Percentiles rank a stretch among this genome's conserved stretches.
Evolutionary conservation across 106 monocot genomes (phyloP).

Genomic region (Gastrodia elata): DNA sequence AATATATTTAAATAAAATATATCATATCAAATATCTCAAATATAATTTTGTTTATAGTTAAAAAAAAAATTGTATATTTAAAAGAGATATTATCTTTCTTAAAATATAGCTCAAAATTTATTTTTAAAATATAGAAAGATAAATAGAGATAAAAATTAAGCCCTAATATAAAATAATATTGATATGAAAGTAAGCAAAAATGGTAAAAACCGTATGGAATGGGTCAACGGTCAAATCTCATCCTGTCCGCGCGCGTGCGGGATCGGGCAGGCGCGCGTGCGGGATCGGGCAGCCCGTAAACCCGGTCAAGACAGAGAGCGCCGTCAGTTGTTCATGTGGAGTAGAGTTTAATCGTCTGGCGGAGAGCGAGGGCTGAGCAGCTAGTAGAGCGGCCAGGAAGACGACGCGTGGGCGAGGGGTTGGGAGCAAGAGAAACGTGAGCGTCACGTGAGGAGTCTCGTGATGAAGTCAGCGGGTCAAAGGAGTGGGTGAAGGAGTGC

Average conservation of each 20-base stretch:
- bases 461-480: neutral
- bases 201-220: neutral
- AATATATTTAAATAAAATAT: too few relatives aligned
- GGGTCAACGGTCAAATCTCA: slow-evolving; percentile 2
- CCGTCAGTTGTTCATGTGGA: too few relatives aligned
- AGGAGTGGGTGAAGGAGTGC: neutral
- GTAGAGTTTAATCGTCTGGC: neutral
- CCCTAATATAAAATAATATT: too few relatives aligned
- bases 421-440: neutral
- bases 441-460: neutral
- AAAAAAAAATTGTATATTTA: too few relatives aligned
- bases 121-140: too few relatives aligned
- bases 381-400: neutral
- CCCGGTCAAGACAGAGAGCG: neutral
- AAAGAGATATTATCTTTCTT: too few relatives aligned
- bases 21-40: too few relatives aligned
- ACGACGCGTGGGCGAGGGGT: neutral
- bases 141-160: too few relatives aligned
- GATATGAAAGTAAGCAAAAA: too few relatives aligned
- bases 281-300: neutral
- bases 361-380: neutral
- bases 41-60: too few relatives aligned
- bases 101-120: too few relatives aligned
- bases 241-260: slow-evolving; percentile 2
- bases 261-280: neutral